Base-by-base conservation (phyloP, 129 eudicot species). In the Gnaphalium uliginosum region DNA sequence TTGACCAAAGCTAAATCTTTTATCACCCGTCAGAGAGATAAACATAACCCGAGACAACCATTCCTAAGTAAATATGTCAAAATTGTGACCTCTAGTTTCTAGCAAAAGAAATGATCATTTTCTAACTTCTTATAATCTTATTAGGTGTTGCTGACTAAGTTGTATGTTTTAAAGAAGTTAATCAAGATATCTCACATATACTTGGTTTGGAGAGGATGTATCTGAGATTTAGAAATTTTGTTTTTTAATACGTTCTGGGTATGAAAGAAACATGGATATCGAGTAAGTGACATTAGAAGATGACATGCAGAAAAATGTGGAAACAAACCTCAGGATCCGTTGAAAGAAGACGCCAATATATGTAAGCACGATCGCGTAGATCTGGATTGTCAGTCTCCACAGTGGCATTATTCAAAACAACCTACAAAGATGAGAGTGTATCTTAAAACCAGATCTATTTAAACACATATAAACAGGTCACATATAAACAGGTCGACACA, bases 371-470 rank as follows among this genome's bases (percentile, higher is more conserved):
- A 78, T 93, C 98, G 30, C 96, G 83, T 67, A 93, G 76, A 78
- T 93, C 98, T 30, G 98, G 98, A 78, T 93, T 93, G 83, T 93
- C 96, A 51, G 98, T 93, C 90, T 93, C 98, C 83, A 93, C 96
- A 66, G 96, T 93, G 76, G 98, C 98, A 77, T 93, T 93, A 78
- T 93, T 93, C 86, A 93, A 86, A 23, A 93, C 98, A 69, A 87
- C 98, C 98, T 92, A 76, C 19, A 57, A 78, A 73, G 62, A 82
- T 21, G 48, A 53, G 25, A 63, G 26, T 22, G 24, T 54, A 24
- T 35, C 14, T 51, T 66, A 13, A 67, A 76, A 32, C 26, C 29
- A 53, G 21, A 66, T 37, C 27, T 26, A 66, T 67, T 25, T 17
- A 50, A 33, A 64, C 8, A 64, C 5, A 60, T 25, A 59, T 39